These are phyloP conservation scores for Xerocomellus chrysenteron DNA, from an alignment of 768 basidiomycete genomes.

Conservation along the genomic window DNA sequence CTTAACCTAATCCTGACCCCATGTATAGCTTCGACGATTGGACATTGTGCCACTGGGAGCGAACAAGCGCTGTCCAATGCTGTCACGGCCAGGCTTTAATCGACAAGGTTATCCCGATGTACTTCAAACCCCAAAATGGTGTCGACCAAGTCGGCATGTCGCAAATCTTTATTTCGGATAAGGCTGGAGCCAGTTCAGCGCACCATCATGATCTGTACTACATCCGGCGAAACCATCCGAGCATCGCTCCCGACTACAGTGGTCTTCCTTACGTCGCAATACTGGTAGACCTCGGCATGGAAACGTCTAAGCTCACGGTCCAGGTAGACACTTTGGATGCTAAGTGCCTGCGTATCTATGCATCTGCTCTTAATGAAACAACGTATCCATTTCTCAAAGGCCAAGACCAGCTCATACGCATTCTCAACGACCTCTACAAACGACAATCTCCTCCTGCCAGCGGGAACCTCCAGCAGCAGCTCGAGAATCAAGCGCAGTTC, in stretches of 20 bases:
- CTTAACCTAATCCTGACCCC: background rate
- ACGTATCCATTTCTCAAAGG: background rate
- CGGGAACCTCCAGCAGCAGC: rapidly evolving
- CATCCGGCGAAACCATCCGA: background rate
- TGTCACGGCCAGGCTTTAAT: background rate
- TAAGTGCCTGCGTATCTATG: background rate
- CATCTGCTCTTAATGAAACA: background rate
- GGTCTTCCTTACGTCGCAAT: background rate
- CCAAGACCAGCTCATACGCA: background rate
- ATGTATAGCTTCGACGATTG: background rate
- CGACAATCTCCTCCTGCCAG: background rate
- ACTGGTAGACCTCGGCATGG: background rate
- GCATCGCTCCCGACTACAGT: background rate
- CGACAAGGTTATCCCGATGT: background rate
- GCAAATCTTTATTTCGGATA: background rate
- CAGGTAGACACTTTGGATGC: background rate
- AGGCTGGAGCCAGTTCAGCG: background rate
- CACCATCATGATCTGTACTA: too few species aligned
- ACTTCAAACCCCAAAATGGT: background rate
- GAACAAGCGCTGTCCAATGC: background rate
- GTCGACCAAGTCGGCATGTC: background rate
- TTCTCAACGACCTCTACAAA: background rate
- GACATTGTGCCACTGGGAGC: background rate
- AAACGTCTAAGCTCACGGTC: background rate
- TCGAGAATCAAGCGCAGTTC: background rate